Conservation (phyloP, 192 early-diverging fungal species). For the Mortierella alpina region DNA sequence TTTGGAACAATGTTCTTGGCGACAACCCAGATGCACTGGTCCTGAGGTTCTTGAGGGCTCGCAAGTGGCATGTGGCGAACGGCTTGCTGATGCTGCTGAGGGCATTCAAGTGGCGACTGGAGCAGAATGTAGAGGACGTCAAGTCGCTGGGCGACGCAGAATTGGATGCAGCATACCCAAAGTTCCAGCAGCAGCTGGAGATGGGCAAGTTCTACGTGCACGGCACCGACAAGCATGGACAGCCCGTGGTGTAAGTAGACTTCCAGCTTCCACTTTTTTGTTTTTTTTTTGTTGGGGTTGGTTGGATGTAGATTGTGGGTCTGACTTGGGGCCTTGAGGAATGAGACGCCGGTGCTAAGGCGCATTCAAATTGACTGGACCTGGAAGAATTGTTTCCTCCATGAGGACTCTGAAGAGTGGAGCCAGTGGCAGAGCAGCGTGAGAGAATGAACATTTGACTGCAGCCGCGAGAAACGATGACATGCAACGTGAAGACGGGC, state of each 20-base stretch:
- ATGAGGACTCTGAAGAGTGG: too few species aligned
- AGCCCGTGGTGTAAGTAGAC: constrained; percentile 63
- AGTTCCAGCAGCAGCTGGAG: constrained; percentile 53
- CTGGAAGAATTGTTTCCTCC: too few species aligned
- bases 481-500: not conserved
- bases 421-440: too few species aligned
- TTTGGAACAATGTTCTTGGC: constrained; percentile 34
- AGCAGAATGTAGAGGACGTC: constrained; percentile 66
- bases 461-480: too few species aligned
- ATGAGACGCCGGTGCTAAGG: too few species aligned
- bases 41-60: constrained; percentile 87
- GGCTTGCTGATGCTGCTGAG: constrained; percentile 78
- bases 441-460: too few species aligned
- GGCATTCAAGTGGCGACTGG: constrained; percentile 80
- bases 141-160: constrained; percentile 32
- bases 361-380: too few species aligned
- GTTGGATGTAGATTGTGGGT: too few species aligned
- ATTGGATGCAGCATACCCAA: constrained; percentile 34
- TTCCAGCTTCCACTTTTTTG: not conserved
- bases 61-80: constrained; percentile 88
- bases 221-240: constrained; percentile 62
- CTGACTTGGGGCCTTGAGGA: too few species aligned
- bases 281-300: not conserved
- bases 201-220: constrained; percentile 62
- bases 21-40: constrained; percentile 69